Conservation (phyloP, 441 rosid genomes). For the Populus hybrid region DNA sequence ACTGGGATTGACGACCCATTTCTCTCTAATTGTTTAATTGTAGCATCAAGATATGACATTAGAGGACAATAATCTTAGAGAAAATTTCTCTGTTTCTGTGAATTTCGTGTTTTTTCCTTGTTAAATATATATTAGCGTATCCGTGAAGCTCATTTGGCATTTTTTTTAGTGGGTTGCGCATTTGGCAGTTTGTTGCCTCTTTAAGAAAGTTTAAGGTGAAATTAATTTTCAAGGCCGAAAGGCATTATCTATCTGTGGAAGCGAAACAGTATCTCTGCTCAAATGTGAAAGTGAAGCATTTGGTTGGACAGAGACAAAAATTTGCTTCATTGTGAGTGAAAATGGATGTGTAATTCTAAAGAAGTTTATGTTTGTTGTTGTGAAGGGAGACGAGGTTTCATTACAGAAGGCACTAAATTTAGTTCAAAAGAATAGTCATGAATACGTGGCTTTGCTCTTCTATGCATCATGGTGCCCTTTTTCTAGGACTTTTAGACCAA, state of each 20-base stretch:
- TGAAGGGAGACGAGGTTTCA: conserved; percentile 82
- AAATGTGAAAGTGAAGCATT: neutral
- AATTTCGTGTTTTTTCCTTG: neutral
- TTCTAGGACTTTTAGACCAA: conserved; percentile 66
- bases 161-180: neutral
- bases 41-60: neutral
- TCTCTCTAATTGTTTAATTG: neutral
- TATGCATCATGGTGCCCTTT: conserved; percentile 98
- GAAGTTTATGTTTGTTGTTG: conserved; percentile 9
- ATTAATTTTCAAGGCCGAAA: neutral
- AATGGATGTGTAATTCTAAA: conserved; percentile 12
- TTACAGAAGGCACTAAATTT: conserved; percentile 62
- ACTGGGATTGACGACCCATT: neutral
- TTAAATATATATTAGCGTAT: neutral
- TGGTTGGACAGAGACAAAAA: neutral
- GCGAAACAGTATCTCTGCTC: neutral
- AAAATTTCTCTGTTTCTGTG: neutral
- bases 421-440: conserved; percentile 51
- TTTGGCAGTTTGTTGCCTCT: neutral
- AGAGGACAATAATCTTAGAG: neutral
- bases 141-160: neutral
- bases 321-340: neutral
- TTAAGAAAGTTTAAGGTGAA: neutral
- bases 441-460: conserved; percentile 77
- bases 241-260: neutral